phyloP scores from a whole-genome alignment of 2,329 filamentous ascomycete species.

The Ophiostoma piceae region DNA sequence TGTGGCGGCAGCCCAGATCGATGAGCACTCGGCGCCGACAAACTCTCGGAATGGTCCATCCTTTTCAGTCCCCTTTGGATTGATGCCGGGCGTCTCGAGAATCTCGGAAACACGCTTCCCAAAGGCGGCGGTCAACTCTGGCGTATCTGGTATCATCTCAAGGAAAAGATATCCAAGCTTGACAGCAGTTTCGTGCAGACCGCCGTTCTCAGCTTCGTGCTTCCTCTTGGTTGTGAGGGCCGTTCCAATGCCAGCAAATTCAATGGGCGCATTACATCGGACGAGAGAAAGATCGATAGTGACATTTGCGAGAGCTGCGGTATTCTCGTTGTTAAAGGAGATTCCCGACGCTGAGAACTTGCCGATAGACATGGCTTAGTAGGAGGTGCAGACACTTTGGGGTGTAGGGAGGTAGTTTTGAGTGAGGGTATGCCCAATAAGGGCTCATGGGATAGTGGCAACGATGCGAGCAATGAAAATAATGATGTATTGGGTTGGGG shows the following conservation, averaged over 20 bases:
- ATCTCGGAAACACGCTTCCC: neutral
- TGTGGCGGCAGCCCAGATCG: neutral
- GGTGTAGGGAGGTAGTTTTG: neutral
- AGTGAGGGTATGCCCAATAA: too few relatives aligned
- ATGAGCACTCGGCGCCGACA: neutral
- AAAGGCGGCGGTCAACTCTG: neutral
- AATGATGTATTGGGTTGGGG: too few relatives aligned
- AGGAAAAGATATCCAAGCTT: neutral
- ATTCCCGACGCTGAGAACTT: neutral
- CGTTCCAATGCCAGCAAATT: neutral
- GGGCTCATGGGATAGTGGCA: too few relatives aligned
- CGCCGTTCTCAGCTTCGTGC: neutral
- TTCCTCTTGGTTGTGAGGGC: neutral
- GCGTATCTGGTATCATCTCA: neutral
- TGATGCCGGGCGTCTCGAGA: neutral
- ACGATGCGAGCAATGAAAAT: too few relatives aligned
- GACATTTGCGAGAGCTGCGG: neutral
- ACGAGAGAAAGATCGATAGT: neutral
- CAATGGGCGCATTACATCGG: too few relatives aligned
- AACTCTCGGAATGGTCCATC: neutral
- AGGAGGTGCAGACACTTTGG: neutral
- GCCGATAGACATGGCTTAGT: neutral
- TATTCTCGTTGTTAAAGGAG: neutral
- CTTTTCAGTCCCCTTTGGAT: neutral
- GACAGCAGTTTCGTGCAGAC: neutral